phyloP scores from a whole-genome alignment of 2,329 filamentous ascomycete species.

The Microcyclospora pomicola region DNA sequence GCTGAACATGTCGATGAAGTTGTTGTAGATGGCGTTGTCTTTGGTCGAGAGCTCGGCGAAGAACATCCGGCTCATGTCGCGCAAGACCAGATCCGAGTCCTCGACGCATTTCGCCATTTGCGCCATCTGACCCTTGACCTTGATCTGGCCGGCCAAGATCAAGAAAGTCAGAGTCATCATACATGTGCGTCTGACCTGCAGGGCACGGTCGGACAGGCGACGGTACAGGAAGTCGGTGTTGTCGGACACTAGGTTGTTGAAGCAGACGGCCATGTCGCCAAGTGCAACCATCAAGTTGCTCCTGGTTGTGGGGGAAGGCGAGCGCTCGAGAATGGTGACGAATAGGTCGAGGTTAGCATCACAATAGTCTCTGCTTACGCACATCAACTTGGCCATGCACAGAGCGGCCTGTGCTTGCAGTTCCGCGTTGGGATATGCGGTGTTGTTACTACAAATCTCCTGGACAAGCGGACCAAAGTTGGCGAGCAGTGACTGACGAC shows the following conservation, averaged over 20 bases:
- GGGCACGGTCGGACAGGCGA: slow-evolving; percentile 74
- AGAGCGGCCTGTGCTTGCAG: slow-evolving; percentile 87
- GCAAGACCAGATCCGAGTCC: slow-evolving; percentile 86
- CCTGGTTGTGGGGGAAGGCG: slow-evolving; percentile 77
- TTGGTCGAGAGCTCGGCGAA: slow-evolving; percentile 95
- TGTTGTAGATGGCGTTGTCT: slow-evolving; percentile 97
- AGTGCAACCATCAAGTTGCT: slow-evolving; percentile 95
- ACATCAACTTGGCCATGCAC: slow-evolving; percentile 97
- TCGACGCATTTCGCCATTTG: slow-evolving; percentile 99
- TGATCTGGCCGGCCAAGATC: slow-evolving; percentile 93
- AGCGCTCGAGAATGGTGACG: slow-evolving; percentile 95
- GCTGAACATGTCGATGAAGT: slow-evolving; percentile 99
- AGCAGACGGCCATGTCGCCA: slow-evolving; percentile 98
- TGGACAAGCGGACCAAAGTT: slow-evolving; percentile 83
- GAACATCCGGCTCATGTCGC: slow-evolving; percentile 93
- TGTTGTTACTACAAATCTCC: slow-evolving; percentile 92
- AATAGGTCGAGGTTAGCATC: slow-evolving; percentile 83
- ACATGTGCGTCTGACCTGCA: slow-evolving; percentile 89
- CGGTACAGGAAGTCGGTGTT: slow-evolving; percentile 98
- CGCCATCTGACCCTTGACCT: slow-evolving; percentile 95
- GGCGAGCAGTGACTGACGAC: slow-evolving; percentile 68
- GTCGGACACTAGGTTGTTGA: slow-evolving; percentile 97
- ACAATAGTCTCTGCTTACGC: slow-evolving; percentile 91
- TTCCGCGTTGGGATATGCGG: slow-evolving; percentile 74
- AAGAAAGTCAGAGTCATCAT: slow-evolving; percentile 97